Conservation (phyloP, 176 grass and related monocot species). For the Bothriochloa decipiens region DNA sequence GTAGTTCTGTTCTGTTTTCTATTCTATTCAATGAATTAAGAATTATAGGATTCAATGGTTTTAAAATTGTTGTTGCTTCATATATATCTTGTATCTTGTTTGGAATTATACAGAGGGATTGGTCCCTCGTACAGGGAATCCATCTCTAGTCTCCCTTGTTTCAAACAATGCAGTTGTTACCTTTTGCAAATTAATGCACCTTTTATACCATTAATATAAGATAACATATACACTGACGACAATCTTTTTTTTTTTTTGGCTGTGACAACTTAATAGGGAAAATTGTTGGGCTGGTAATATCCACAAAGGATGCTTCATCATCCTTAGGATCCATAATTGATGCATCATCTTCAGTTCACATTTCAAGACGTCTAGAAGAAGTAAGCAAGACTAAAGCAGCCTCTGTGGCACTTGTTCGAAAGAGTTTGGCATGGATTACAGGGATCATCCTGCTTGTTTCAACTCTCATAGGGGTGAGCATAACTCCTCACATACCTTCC, state of each 20-base stretch:
- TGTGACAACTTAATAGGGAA: slow-evolving; percentile 57
- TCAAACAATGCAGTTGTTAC: background rate
- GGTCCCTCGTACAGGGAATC: background rate
- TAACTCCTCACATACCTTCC: background rate
- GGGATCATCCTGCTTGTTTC: slow-evolving; percentile 88
- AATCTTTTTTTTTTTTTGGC: slow-evolving; percentile 1
- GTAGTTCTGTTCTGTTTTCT: background rate
- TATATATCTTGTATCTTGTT: background rate
- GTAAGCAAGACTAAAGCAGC: slow-evolving; percentile 45
- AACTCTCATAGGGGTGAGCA: slow-evolving; percentile 87
- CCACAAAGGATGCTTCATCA: slow-evolving; percentile 49
- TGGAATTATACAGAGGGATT: slow-evolving; percentile 1
- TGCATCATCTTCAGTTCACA: slow-evolving; percentile 60
- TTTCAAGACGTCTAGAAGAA: slow-evolving; percentile 75
- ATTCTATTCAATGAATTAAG: background rate
- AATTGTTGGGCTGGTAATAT: slow-evolving; percentile 76
- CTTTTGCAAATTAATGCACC: slow-evolving; percentile 13
- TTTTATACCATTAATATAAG: background rate
- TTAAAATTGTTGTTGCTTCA: background rate
- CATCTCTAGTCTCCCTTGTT: background rate
- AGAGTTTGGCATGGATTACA: slow-evolving; percentile 90
- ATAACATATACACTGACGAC: background rate
- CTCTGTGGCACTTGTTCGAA: slow-evolving; percentile 60
- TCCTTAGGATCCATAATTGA: slow-evolving; percentile 61
- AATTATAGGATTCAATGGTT: background rate